Conservation (phyloP, 192 early-diverging fungal genomes). For the Dissophora ornata region DNA sequence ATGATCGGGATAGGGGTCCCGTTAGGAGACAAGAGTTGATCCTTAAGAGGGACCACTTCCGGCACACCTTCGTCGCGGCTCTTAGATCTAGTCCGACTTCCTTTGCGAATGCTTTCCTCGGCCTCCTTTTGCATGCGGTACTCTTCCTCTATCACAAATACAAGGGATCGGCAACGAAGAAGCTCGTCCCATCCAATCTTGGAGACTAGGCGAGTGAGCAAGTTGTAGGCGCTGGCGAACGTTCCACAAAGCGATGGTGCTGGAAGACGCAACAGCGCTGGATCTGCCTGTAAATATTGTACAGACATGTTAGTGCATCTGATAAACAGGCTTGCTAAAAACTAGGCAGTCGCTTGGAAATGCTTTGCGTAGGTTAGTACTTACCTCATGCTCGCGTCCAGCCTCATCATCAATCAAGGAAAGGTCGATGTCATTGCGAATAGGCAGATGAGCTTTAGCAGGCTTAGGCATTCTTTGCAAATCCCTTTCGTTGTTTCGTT, state of each 20-base stretch:
- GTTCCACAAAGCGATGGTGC: constrained; percentile 93
- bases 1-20: constrained; percentile 53
- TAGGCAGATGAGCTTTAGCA: constrained; percentile 87
- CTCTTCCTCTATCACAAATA: constrained; percentile 99
- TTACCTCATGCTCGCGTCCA: constrained; percentile 64
- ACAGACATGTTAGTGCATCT: too few species aligned
- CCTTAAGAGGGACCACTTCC: constrained; percentile 27
- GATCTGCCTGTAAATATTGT: too few species aligned
- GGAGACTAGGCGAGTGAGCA: constrained; percentile 82
- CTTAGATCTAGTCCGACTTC: constrained; percentile 19
- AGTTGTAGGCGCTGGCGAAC: constrained; percentile 88
- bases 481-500: constrained; percentile 86
- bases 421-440: constrained; percentile 81
- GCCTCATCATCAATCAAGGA: constrained; percentile 71
- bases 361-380: too few species aligned
- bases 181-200: constrained; percentile 98
- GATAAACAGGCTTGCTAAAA: too few species aligned
- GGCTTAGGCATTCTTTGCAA: constrained; percentile 92
- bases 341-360: too few species aligned
- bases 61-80: constrained; percentile 6
- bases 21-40: constrained; percentile 39
- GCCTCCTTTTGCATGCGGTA: constrained; percentile 82
- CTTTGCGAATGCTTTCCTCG: constrained; percentile 73
- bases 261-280: constrained; percentile 84
- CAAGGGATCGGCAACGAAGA: constrained; percentile 82